A percentile compares a stretch with the other conserved stretches of the same genome.
phyloP scores from a whole-genome alignment of 1,139 yeast genomes.

The Taphrina wiesneri region DNA sequence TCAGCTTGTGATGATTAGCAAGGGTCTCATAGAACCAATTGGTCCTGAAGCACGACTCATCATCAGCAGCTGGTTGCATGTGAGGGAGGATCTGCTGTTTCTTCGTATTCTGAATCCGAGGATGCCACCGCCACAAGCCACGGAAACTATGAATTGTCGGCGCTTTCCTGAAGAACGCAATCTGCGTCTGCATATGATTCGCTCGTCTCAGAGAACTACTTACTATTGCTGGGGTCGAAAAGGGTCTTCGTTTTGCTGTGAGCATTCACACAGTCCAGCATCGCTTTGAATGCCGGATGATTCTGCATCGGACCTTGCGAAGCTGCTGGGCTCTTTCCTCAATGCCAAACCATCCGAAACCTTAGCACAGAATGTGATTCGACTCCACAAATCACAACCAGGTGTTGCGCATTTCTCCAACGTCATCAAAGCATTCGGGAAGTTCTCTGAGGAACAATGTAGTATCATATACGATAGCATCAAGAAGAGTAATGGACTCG shows the following conservation, averaged over 20 bases:
- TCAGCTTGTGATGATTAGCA: no score
- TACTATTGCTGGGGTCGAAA: no score
- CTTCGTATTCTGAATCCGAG: no score
- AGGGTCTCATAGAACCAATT: no score
- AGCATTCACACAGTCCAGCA: not conserved
- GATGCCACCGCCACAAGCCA: not conserved
- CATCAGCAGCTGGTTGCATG: no score
- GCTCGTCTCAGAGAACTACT: not conserved
- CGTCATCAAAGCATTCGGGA: conserved; percentile 35
- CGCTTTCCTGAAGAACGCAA: not conserved
- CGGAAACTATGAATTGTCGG: not conserved
- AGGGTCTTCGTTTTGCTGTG: not conserved
- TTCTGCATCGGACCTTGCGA: not conserved
- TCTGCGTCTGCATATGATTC: no score
- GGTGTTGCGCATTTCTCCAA: conserved; percentile 25
- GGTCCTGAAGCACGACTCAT: no score
- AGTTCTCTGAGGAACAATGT: conserved; percentile 22
- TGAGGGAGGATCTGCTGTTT: no score
- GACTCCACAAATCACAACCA: conserved; percentile 29
- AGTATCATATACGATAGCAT: not conserved
- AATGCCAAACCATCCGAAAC: conserved; percentile 23
- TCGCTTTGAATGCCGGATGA: conserved; percentile 7
- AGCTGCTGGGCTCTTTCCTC: conserved; percentile 14
- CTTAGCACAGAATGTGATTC: conserved; percentile 35
- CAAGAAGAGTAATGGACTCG: not conserved